A percentile compares a stretch with the other conserved stretches of the same genome.
phyloP scores from a whole-genome alignment of 2,329 filamentous ascomycete genomes.

The Didymella glomerata region DNA sequence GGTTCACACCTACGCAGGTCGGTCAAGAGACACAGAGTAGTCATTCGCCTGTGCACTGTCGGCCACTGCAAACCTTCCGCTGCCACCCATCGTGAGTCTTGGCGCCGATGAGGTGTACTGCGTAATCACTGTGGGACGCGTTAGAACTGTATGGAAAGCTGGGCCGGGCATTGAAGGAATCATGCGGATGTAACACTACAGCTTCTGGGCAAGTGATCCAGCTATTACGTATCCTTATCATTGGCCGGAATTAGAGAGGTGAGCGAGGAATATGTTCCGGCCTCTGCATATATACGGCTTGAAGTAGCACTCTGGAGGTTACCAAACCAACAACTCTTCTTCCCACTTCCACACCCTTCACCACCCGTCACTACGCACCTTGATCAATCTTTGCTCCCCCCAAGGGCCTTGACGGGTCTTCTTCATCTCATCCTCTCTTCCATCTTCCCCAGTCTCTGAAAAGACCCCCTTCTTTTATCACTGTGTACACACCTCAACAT shows the following conservation, averaged over 20 bases:
- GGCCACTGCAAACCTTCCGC: neutral
- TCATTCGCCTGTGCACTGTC: no score
- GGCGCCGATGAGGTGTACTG: constrained; percentile 25
- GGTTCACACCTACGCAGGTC: neutral
- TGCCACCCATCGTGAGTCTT: constrained; percentile 27
- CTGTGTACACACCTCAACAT: neutral
- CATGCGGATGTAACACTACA: constrained; percentile 14
- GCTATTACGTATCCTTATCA: constrained; percentile 52
- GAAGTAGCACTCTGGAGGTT: constrained; percentile 23
- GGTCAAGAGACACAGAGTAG: neutral
- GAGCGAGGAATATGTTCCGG: no score
- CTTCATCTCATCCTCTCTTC: neutral
- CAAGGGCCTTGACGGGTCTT: neutral
- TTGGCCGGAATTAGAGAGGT: constrained; percentile 45
- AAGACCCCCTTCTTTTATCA: neutral
- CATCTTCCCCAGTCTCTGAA: neutral
- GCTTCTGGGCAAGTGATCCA: constrained; percentile 35
- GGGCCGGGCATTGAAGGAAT: constrained; percentile 31
- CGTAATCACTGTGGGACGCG: neutral
- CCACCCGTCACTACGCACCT: neutral
- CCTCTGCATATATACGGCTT: constrained; percentile 48
- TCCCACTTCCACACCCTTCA: constrained; percentile 14
- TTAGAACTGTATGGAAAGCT: constrained; percentile 6
- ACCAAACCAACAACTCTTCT: constrained; percentile 12
- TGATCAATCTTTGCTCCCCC: neutral